phyloP scores from a whole-genome alignment of 2,329 filamentous ascomycete genomes.

The Diaporthe ilicicola region DNA sequence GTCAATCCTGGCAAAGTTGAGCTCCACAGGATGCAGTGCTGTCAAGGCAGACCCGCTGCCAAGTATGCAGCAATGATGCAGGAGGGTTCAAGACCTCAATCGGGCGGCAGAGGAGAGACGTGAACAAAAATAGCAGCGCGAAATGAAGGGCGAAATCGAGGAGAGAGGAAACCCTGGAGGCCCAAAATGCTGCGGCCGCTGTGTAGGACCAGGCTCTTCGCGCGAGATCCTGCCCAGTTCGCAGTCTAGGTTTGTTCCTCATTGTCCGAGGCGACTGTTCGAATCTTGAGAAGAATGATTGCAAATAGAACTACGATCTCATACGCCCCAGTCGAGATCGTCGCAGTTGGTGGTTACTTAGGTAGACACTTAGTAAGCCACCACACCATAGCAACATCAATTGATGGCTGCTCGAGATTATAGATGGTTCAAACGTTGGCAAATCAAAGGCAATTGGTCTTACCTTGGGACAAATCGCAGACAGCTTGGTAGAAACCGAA shows the following conservation, averaged over 20 bases:
- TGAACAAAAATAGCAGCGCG: neutral
- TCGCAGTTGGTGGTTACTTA: neutral
- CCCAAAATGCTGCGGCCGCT: neutral
- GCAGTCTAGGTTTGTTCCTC: neutral
- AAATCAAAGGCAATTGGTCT: neutral
- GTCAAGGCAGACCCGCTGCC: no score
- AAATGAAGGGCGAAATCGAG: neutral
- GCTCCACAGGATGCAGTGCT: no score
- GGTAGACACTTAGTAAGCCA: neutral
- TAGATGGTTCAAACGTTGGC: no score
- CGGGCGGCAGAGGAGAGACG: neutral
- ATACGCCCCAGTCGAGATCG: neutral
- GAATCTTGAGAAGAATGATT: neutral
- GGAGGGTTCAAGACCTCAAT: neutral
- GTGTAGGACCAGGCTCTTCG: neutral
- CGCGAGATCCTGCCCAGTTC: neutral
- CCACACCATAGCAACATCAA: neutral
- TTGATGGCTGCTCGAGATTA: no score
- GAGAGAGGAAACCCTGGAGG: neutral
- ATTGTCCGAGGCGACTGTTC: neutral
- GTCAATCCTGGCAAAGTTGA: no score
- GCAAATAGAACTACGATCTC: neutral
- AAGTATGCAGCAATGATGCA: neutral
- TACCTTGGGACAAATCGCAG: neutral
- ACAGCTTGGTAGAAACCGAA: neutral